Conservation (phyloP, 2,329 filamentous ascomycete species). For the Phaeoacremonium minimum region DNA sequence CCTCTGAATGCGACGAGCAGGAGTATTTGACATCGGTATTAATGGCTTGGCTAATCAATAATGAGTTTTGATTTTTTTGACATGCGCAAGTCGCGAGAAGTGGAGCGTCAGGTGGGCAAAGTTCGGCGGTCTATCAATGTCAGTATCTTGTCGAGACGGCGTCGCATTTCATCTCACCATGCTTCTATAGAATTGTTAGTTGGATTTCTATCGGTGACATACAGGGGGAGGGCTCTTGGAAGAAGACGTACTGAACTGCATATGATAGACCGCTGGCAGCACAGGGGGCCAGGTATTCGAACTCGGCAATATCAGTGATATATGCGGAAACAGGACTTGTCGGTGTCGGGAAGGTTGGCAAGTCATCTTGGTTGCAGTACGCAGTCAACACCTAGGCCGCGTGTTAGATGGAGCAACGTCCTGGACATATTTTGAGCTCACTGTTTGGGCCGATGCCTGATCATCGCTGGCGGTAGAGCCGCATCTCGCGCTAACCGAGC, state of each 20-base stretch:
- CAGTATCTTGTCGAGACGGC: not conserved
- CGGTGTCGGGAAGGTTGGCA: conserved; percentile 35
- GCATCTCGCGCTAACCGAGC: conserved; percentile 35
- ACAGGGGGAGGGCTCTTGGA: no score
- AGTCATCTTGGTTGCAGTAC: conserved; percentile 41
- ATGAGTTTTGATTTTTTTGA: conserved; percentile 43
- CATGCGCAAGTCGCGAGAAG: conserved; percentile 46
- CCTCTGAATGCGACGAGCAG: conserved; percentile 41
- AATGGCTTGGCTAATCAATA: conserved; percentile 34
- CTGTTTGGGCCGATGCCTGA: conserved; percentile 37
- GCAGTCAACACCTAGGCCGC: conserved; percentile 31
- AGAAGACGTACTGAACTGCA: conserved; percentile 30
- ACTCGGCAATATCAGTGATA: conserved; percentile 44
- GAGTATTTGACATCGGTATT: conserved; percentile 34
- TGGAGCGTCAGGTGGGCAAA: conserved; percentile 19
- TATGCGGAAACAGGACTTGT: conserved; percentile 38
- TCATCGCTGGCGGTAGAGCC: conserved; percentile 42
- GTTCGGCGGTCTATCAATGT: conserved; percentile 18
- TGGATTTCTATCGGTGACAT: no score
- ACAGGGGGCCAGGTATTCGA: conserved; percentile 36
- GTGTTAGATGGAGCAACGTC: no score
- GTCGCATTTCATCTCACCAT: conserved; percentile 23
- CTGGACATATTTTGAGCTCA: conserved; percentile 2
- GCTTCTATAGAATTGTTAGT: conserved; percentile 19
- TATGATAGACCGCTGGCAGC: conserved; percentile 31